Conservation (phyloP, 768 basidiomycete species). For the Amanita fuliginea region DNA sequence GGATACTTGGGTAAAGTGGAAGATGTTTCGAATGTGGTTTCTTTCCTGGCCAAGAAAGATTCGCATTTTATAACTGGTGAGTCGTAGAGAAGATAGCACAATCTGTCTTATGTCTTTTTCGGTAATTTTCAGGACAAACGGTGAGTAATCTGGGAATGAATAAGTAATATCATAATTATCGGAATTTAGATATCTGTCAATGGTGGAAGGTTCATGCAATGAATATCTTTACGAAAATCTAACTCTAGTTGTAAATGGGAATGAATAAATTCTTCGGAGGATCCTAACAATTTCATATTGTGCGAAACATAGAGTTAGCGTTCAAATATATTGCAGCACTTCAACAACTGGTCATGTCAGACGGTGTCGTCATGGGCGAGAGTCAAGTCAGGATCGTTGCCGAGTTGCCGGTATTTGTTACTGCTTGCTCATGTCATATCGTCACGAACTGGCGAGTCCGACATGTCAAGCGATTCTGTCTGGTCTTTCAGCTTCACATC, state of each 20-base stretch:
- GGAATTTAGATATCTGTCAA: conserved; percentile 2
- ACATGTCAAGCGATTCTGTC: neutral
- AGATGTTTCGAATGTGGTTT: conserved; percentile 21
- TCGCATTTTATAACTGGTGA: conserved; percentile 19
- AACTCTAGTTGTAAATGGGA: neutral
- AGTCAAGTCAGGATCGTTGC: too few species aligned
- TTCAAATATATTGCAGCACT: too few species aligned
- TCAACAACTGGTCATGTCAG: too few species aligned
- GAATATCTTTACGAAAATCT: neutral
- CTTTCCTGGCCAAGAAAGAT: conserved; percentile 21
- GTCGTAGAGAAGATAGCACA: neutral
- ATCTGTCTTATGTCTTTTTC: too few species aligned
- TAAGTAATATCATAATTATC: neutral
- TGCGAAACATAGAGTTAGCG: too few species aligned
- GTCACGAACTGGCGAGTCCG: too few species aligned
- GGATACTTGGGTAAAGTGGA: conserved; percentile 12
- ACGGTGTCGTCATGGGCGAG: too few species aligned
- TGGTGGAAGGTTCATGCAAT: conserved; percentile 1
- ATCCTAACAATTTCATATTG: too few species aligned
- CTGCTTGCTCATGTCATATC: too few species aligned
- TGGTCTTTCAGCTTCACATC: conserved; percentile 4
- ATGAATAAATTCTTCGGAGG: too few species aligned
- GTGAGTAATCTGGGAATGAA: neutral
- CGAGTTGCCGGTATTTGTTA: too few species aligned
- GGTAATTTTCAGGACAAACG: conserved; percentile 1